Conservation (phyloP, 2,329 filamentous ascomycete species). For the Pseudocercospora pini-densiflorae region DNA sequence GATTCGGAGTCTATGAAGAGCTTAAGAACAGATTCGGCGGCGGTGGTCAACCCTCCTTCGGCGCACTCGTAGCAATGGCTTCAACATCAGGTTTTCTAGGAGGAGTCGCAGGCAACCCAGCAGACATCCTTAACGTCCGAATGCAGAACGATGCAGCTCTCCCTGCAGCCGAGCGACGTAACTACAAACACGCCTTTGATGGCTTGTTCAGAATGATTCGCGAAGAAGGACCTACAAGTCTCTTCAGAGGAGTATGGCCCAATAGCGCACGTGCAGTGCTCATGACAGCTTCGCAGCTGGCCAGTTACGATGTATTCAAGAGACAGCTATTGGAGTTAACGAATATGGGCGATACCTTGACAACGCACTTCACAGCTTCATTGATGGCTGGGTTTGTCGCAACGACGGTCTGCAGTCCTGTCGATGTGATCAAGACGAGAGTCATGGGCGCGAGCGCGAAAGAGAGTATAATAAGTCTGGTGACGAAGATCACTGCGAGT, state of each 20-base stretch:
- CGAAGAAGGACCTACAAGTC: conserved; percentile 73
- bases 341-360: conserved; percentile 68
- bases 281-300: conserved; percentile 85
- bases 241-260: conserved; percentile 85
- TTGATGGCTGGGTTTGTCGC: conserved; percentile 82
- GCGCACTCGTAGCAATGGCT: conserved; percentile 76
- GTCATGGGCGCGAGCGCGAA: conserved; percentile 73
- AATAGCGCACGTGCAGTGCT: conserved; percentile 81
- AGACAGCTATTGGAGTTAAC: conserved; percentile 68
- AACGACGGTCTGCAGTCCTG: conserved; percentile 81
- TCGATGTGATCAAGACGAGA: conserved; percentile 88
- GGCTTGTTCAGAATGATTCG: conserved; percentile 86
- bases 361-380: conserved; percentile 77
- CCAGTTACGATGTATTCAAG: conserved; percentile 85
- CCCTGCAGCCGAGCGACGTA: conserved; percentile 72
- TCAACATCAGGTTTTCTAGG: conserved; percentile 84
- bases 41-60: conserved; percentile 65
- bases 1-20: conserved; percentile 96
- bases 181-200: conserved; percentile 88
- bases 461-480: conserved; percentile 59
- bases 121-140: conserved; percentile 94
- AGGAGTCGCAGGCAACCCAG: conserved; percentile 89
- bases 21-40: conserved; percentile 74
- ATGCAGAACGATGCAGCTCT: conserved; percentile 95
- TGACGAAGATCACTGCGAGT: conserved; percentile 68